These are phyloP conservation scores for Phytophthora pistaciae DNA, from an alignment of 352 stramenopile species.

Conservation along the genomic window DNA sequence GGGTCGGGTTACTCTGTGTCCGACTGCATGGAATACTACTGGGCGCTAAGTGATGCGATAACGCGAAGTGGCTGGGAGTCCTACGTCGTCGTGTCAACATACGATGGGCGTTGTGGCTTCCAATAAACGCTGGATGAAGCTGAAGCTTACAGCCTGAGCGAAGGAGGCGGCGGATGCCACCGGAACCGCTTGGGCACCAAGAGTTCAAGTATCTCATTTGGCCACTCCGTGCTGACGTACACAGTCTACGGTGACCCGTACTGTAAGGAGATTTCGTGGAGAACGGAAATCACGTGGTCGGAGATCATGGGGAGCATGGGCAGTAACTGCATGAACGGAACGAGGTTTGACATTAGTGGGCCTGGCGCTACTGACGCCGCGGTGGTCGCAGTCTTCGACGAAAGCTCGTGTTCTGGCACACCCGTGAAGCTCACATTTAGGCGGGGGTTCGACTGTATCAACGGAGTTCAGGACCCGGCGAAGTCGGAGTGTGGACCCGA, in stretches of 20 bases:
- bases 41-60: background rate
- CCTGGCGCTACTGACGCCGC: no score
- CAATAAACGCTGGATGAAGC: background rate
- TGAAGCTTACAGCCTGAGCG: background rate
- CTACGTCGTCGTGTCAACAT: background rate
- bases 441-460: background rate
- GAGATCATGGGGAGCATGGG: background rate
- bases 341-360: background rate
- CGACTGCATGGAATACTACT: background rate
- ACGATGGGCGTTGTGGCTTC: background rate
- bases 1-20: background rate
- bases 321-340: background rate
- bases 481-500: background rate
- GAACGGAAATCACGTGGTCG: background rate
- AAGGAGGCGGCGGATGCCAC: background rate
- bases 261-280: background rate
- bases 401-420: background rate
- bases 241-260: background rate
- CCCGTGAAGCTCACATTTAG: conserved; percentile 7
- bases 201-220: background rate
- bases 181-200: background rate
- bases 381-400: background rate
- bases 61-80: background rate
- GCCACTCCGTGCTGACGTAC: background rate
- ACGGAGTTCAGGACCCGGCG: background rate